These are phyloP conservation scores for Hericium coralloides DNA, from an alignment of 768 basidiomycete genomes.

Conservation along the genomic window DNA sequence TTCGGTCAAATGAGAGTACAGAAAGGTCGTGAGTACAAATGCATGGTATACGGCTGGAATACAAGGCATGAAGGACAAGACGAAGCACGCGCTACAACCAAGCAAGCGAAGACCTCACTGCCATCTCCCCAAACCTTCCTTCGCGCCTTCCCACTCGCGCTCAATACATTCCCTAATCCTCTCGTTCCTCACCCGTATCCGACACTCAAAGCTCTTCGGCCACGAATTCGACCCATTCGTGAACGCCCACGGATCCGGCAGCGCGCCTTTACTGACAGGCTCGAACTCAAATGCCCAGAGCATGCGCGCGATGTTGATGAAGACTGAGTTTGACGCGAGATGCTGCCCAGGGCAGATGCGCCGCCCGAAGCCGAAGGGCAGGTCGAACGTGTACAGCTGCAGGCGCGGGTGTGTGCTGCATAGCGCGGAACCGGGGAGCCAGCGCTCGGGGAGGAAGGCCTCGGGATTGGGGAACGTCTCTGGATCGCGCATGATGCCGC, in stretches of 20 bases:
- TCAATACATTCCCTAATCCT: constrained; percentile 1
- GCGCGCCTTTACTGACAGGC: not conserved
- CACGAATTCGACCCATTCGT: constrained; percentile 1
- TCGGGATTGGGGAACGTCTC: constrained; percentile 14
- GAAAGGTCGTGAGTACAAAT: not conserved
- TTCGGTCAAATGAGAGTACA: not conserved
- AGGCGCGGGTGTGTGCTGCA: not conserved
- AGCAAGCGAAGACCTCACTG: not conserved
- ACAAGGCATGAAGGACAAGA: not conserved
- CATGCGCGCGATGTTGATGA: constrained; percentile 12
- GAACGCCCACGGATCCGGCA: not conserved
- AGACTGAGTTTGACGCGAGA: constrained; percentile 14
- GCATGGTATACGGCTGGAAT: not conserved
- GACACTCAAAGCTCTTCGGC: not conserved
- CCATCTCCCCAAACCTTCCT: constrained; percentile 1
- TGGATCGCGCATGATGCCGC: constrained; percentile 16
- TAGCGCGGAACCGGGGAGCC: constrained; percentile 1
- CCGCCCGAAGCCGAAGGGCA: constrained; percentile 10
- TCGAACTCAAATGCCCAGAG: constrained; percentile 11
- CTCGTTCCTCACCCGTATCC: not conserved
- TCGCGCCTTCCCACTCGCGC: not conserved
- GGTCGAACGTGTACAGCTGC: not conserved
- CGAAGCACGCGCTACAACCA: not conserved
- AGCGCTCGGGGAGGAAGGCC: constrained; percentile 16
- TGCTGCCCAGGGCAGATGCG: constrained; percentile 14